These are phyloP conservation scores for Aureobasidium namibiae DNA, from an alignment of 2,329 filamentous ascomycete species.

Conservation along the genomic window DNA sequence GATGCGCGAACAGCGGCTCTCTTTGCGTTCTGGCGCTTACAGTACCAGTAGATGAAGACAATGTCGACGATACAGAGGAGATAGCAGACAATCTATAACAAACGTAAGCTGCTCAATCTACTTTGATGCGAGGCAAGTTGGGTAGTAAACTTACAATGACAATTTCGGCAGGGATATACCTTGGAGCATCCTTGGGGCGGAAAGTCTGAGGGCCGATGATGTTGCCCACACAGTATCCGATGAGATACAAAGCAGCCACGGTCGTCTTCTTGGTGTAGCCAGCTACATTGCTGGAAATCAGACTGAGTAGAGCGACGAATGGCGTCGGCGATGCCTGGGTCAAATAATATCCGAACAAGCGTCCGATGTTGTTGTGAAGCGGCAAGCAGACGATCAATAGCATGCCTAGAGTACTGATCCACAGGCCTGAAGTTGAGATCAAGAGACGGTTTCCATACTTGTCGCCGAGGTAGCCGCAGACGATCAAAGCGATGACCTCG, in stretches of 20 bases:
- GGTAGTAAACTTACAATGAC: conserved; percentile 30
- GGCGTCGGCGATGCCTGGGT: conserved; percentile 52
- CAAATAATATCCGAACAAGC: conserved; percentile 59
- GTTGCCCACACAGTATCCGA: conserved; percentile 45
- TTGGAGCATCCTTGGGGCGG: conserved; percentile 46
- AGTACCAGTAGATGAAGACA: conserved; percentile 57
- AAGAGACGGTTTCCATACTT: conserved; percentile 50
- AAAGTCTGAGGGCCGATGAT: conserved; percentile 54
- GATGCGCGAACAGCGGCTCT: conserved; percentile 46
- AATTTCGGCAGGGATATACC: conserved; percentile 57
- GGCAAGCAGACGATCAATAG: conserved; percentile 57
- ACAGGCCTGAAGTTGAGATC: conserved; percentile 44
- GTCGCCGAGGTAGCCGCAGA: conserved; percentile 51
- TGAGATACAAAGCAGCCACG: conserved; percentile 46
- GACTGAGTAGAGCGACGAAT: conserved; percentile 55
- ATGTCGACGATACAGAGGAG: conserved; percentile 46
- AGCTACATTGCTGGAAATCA: conserved; percentile 55
- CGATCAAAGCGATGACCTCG: conserved; percentile 51
- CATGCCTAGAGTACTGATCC: conserved; percentile 51
- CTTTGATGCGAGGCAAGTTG: too few relatives aligned
- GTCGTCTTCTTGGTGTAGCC: conserved; percentile 54
- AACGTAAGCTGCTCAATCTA: neutral
- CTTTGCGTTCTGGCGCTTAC: conserved; percentile 48
- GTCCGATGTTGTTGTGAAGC: conserved; percentile 47
- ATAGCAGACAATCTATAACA: conserved; percentile 45